Percentiles rank a stretch among this genome's conserved stretches.
Conservation (phyloP, 2,329 filamentous ascomycete species). For the Blastomyces emzantsi region DNA sequence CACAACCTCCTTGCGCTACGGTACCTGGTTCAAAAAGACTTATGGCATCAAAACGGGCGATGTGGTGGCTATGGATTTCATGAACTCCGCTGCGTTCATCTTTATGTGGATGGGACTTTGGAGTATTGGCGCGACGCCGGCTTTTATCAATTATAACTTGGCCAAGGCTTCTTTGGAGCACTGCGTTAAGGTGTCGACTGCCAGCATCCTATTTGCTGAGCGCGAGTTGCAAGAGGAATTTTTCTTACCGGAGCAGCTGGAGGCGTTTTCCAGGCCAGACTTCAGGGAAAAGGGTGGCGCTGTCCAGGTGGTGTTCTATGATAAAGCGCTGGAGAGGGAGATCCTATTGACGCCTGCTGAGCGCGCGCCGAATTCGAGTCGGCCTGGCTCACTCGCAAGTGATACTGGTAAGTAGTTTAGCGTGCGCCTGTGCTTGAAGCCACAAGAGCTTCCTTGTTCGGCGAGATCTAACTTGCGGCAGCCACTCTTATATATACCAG, state of each 20-base stretch:
- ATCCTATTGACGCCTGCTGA: conserved; percentile 44
- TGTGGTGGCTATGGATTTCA: conserved; percentile 70
- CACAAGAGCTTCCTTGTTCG: neutral
- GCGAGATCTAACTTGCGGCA: neutral
- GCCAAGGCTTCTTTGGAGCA: conserved; percentile 61
- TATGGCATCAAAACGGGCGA: conserved; percentile 59
- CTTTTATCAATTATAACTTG: conserved; percentile 84
- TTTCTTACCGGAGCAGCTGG: conserved; percentile 34
- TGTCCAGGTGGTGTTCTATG: conserved; percentile 55
- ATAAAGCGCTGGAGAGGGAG: conserved; percentile 48
- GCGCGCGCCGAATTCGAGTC: conserved; percentile 51
- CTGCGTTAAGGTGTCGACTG: conserved; percentile 59
- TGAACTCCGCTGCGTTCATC: conserved; percentile 70
- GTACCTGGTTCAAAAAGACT: conserved; percentile 60
- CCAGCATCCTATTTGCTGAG: conserved; percentile 62
- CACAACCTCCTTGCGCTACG: conserved; percentile 60
- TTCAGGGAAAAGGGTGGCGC: conserved; percentile 34
- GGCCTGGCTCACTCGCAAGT: conserved; percentile 42
- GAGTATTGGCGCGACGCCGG: conserved; percentile 72
- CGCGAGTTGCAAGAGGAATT: conserved; percentile 50
- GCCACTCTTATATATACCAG: conserved; percentile 70
- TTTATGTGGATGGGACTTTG: conserved; percentile 70
- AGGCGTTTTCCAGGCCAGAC: conserved; percentile 32
- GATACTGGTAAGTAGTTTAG: conserved; percentile 44
- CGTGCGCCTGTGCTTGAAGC: neutral